Conservation (phyloP, 441 rosid species). For the Pelargonium hybrid region DNA sequence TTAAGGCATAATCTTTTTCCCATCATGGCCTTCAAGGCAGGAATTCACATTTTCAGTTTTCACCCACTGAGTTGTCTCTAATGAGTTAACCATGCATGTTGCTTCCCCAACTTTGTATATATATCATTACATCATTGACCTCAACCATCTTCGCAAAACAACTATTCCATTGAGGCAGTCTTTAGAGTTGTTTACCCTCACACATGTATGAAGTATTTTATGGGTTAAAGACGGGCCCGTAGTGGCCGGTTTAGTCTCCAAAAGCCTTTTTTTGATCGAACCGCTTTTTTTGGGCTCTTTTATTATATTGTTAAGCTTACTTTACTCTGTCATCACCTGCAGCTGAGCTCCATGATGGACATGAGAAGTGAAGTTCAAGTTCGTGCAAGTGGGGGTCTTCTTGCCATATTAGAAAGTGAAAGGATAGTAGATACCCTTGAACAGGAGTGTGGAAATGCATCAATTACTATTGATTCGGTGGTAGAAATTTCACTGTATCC, state of each 20-base stretch:
- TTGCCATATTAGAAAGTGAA: slow-evolving; percentile 88
- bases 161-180: slow-evolving; percentile 3
- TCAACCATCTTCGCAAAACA: slow-evolving; percentile 7
- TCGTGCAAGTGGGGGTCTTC: slow-evolving; percentile 90
- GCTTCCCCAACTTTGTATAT: background rate
- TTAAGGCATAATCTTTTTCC: slow-evolving; percentile 3
- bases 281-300: background rate
- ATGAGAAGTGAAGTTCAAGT: slow-evolving; percentile 81
- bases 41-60: background rate
- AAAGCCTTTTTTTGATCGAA: no score
- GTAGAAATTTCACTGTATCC: slow-evolving; percentile 76
- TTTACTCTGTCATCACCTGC: slow-evolving; percentile 20
- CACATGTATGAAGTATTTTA: slow-evolving; percentile 13
- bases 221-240: no score
- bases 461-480: slow-evolving; percentile 72
- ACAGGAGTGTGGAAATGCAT: slow-evolving; percentile 64
- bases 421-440: slow-evolving; percentile 74
- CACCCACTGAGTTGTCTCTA: slow-evolving; percentile 2
- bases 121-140: background rate
- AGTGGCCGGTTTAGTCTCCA: no score
- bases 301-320: no score
- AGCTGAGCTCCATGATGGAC: slow-evolving; percentile 96
- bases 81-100: background rate
- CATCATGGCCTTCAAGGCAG: background rate
- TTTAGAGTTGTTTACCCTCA: background rate